Evolutionary conservation across 2,329 filamentous ascomycete genomes (phyloP), one percentile per base, ranked within the genome.

Genomic region (Pyricularia pennisetigena): DNA sequence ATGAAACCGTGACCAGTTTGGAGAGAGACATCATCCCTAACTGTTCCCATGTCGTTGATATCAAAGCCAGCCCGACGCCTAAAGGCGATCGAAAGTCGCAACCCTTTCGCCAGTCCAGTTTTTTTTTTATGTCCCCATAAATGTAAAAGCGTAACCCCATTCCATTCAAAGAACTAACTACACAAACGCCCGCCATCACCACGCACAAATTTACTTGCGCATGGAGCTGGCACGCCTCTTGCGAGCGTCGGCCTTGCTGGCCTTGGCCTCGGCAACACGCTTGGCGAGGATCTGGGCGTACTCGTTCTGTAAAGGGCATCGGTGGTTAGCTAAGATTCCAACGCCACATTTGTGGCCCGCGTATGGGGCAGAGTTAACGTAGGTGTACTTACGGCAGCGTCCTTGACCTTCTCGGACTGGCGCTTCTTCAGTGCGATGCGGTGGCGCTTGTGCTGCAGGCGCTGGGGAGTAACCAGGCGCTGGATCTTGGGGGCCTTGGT

Each of bases 401-500:
- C 95, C 90, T 97, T 97, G 86, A 93, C 89, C 84, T 94, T 91
- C 88, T 99, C 95, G 79, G 94, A 85, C 81, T 93, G 92, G 83
- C 95, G 94, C 83, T 94, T 93, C 93, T 99, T 99, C 85, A 99
- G 91, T 79, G 95, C 94, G 79, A 96, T 86, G 77, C 94, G 89
- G 88, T 98, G 95, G 79, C 95, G 93, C 92, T 98, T 99, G 91
- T 97, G 95, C 89, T 99, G 95, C 80, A 99, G 93, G 83, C 95
- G 95, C 87, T 98, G 95, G 82, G 95, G 95, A 79, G 95, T 99
- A 78, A 99, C 93, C 78, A 99, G 93, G 82, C 95, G 93, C 90
- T 99, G 95, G 86, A 99, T 99, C 89, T 94, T 96, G 83, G 95
- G 95, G 78, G 95, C 95, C 92, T 99, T 99, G 91, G 94, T 97